A percentile compares a stretch with the other conserved stretches of the same genome.
Evolutionary conservation across 2,329 filamentous ascomycete genomes (phyloP).

Genomic region (Aspergillus chevalieri): DNA sequence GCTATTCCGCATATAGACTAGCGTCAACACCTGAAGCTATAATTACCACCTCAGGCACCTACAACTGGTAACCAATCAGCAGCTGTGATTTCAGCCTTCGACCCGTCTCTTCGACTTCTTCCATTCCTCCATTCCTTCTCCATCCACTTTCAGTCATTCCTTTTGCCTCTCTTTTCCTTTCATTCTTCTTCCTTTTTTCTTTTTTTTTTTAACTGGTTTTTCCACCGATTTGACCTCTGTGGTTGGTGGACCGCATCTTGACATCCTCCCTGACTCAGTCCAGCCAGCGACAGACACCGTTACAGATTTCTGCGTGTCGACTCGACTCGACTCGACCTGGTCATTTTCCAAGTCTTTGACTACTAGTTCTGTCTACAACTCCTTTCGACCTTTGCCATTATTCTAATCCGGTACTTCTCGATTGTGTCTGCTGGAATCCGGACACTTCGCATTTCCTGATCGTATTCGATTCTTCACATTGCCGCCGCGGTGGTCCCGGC

Average conservation of each 20-base stretch:
- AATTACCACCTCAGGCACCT: conserved; percentile 9
- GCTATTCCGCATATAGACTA: background rate
- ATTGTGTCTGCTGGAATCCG: no score
- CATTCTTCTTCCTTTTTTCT: background rate
- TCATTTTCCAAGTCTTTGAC: background rate
- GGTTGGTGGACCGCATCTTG: background rate
- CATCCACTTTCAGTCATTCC: background rate
- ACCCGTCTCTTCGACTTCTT: background rate
- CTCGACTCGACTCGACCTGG: background rate
- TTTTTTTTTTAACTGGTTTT: no score
- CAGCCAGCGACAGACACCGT: background rate
- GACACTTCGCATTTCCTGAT: no score
- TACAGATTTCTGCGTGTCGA: background rate
- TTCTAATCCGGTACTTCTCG: no score
- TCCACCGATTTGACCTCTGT: background rate
- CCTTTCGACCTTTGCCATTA: no score
- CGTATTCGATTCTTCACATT: no score
- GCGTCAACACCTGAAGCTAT: background rate
- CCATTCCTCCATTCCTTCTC: conserved; percentile 3
- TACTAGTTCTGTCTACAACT: background rate
- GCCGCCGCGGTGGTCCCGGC: no score
- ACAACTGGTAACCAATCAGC: background rate
- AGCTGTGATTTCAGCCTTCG: background rate
- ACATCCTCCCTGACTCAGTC: background rate
- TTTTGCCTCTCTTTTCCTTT: background rate